Base-by-base conservation (phyloP, 768 basidiomycete species). In the Exsudoporus frostii region DNA sequence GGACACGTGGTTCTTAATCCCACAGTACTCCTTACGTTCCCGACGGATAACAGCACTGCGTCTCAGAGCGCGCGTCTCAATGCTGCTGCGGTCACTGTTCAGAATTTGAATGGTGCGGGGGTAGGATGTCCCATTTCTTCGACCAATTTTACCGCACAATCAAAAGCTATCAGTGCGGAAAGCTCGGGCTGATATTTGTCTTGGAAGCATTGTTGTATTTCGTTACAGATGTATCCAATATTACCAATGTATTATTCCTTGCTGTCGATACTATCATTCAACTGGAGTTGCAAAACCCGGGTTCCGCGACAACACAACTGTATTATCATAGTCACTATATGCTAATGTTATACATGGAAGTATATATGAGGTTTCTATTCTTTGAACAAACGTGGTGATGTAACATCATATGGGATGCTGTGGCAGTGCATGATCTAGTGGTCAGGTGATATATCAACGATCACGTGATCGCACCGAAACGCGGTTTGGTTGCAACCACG, bases 91-190 rank as follows among this genome's bases (percentile, higher is more conserved):
- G 76, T 86, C 36, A 85, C 88, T 2, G 71, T 89, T 34, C 89
- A 90, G 70, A 90, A 90, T 64, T 66, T 90, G 48, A 73, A 76
- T 39, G 89, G 86, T 1, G 73, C 81, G 1, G 88, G 88, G 20
- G 70, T 73, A 7, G 88, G 86, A 11, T 88, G 85, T 64, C 86
- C 86, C 3, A 78, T 80, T 13, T 76, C 78, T 0, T 75, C 84
- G 7, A 85, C 86, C 0, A 88, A 80, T 5, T 81, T 86, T 58
- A 62, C 69, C n/a, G 82, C 74, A n/a, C 70, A 67, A 25, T 56
- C 57, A 9, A 58, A 67, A 49, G 58, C 47, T 8, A 61, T 66
- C 29, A 55, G 50, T 45, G 55, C 52, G 7, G 38, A 56, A 37
- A 38, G 45, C 20, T 58, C 55, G 7, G 41, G 48, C 41, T 66